phyloP scores from a whole-genome alignment of 176 grass and related monocot species.

The Luzula sylvatica region DNA sequence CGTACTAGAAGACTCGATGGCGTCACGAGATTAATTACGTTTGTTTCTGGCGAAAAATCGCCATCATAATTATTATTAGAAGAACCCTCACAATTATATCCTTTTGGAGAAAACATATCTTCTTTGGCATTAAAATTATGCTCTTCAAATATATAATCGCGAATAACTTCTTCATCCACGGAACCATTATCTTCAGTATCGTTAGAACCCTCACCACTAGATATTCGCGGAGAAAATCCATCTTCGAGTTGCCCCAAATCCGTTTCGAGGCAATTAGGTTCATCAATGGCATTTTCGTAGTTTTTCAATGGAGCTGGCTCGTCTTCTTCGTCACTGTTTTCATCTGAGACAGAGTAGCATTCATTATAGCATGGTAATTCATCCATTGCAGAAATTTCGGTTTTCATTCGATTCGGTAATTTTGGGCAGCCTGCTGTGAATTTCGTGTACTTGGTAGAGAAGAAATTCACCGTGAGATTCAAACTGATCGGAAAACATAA shows the following conservation, averaged over 20 bases:
- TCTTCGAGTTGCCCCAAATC: not conserved
- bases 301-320: not conserved
- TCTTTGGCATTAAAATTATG: not conserved
- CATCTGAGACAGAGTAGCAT: slow-evolving; percentile 6
- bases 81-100: not conserved
- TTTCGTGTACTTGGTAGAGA: slow-evolving; percentile 72
- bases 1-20: slow-evolving; percentile 15
- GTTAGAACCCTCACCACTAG: slow-evolving; percentile 16
- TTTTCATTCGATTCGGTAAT: slow-evolving; percentile 66
- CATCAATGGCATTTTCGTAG: not conserved
- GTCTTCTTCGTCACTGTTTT: slow-evolving; percentile 1
- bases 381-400: slow-evolving; percentile 37
- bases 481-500: slow-evolving; percentile 38
- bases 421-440: slow-evolving; percentile 41
- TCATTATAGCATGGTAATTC: slow-evolving; percentile 47
- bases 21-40: slow-evolving; percentile 56
- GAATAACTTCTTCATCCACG: too few species aligned
- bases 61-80: not conserved
- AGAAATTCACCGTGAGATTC: slow-evolving; percentile 86
- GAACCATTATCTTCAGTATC: not conserved
- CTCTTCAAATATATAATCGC: not conserved
- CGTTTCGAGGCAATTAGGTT: not conserved
- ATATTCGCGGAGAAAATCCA: slow-evolving; percentile 9
- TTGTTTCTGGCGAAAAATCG: not conserved
- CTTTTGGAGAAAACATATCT: slow-evolving; percentile 9